phyloP scores from a whole-genome alignment of 2,329 filamentous ascomycete species.

The Alternaria sp. region DNA sequence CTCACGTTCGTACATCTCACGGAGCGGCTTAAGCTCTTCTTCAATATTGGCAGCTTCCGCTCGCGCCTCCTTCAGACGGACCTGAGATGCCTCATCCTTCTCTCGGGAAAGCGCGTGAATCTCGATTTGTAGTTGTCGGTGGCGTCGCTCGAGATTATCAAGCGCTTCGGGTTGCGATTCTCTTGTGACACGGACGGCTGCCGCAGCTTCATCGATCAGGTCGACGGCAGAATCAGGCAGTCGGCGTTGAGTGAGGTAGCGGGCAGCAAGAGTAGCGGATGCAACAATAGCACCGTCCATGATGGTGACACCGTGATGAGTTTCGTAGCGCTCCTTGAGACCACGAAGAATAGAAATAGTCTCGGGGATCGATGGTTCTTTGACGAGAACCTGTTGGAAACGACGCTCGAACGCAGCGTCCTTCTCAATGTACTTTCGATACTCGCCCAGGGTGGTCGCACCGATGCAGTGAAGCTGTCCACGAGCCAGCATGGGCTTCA shows the following conservation, averaged over 20 bases:
- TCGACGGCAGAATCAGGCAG: conserved; percentile 97
- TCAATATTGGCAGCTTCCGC: conserved; percentile 93
- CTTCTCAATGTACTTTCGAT: conserved; percentile 99
- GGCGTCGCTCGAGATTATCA: conserved; percentile 89
- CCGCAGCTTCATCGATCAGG: conserved; percentile 93
- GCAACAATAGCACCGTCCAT: conserved; percentile 92
- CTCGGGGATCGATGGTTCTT: conserved; percentile 87
- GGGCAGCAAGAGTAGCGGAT: conserved; percentile 87
- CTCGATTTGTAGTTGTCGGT: conserved; percentile 94
- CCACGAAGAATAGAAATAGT: conserved; percentile 98
- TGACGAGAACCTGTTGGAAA: conserved; percentile 98
- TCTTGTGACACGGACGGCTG: conserved; percentile 92
- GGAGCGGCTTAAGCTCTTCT: conserved; percentile 89
- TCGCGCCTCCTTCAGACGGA: conserved; percentile 81
- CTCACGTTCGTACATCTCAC: conserved; percentile 95
- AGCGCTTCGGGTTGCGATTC: conserved; percentile 97
- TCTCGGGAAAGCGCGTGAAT: conserved; percentile 95
- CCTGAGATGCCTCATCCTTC: conserved; percentile 90
- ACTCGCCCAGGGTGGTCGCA: conserved; percentile 93
- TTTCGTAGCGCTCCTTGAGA: conserved; percentile 96
- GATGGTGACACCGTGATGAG: conserved; percentile 97
- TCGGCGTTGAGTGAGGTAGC: conserved; percentile 89
- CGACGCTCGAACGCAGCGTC: conserved; percentile 97
- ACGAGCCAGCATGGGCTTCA: conserved; percentile 97
- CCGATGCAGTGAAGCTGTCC: conserved; percentile 98